Conservation (phyloP, 768 basidiomycete genomes). For the Phanerodontia chrysosporium region DNA sequence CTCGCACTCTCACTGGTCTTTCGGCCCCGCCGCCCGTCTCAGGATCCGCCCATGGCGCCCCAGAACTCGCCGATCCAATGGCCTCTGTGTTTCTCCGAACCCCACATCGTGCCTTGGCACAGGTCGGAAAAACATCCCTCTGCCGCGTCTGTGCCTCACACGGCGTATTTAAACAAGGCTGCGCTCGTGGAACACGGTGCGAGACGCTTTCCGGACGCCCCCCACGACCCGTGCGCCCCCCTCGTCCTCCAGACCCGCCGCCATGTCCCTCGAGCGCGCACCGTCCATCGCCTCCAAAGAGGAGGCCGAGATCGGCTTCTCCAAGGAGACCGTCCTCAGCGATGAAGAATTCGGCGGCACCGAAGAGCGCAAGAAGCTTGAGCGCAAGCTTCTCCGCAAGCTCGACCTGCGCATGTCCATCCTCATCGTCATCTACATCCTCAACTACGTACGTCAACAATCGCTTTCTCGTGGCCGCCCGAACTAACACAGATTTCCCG, state of each 20-base stretch:
- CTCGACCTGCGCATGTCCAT: conserved; percentile 41
- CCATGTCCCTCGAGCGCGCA: conserved; percentile 1
- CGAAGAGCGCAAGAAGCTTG: conserved; percentile 35
- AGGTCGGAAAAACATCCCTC: background rate
- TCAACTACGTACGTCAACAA: conserved; percentile 38
- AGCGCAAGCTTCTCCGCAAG: conserved; percentile 40
- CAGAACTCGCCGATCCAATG: background rate
- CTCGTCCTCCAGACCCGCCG: background rate
- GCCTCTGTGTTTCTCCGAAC: background rate
- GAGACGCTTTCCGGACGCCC: background rate
- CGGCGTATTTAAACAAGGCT: background rate
- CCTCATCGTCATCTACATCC: conserved; percentile 41
- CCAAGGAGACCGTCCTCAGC: conserved; percentile 5
- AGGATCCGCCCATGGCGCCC: background rate
- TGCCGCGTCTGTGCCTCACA: background rate
- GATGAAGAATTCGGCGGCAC: conserved; percentile 34
- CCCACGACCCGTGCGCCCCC: background rate
- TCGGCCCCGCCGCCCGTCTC: background rate
- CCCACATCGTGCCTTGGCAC: background rate
- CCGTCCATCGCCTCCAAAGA: conserved; percentile 9
- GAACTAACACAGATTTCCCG: background rate
- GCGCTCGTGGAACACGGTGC: background rate
- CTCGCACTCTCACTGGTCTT: background rate
- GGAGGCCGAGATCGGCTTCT: conserved; percentile 10
- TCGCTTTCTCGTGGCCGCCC: background rate